phyloP scores from a whole-genome alignment of 768 basidiomycete species.

The Boletus coccyginus region DNA sequence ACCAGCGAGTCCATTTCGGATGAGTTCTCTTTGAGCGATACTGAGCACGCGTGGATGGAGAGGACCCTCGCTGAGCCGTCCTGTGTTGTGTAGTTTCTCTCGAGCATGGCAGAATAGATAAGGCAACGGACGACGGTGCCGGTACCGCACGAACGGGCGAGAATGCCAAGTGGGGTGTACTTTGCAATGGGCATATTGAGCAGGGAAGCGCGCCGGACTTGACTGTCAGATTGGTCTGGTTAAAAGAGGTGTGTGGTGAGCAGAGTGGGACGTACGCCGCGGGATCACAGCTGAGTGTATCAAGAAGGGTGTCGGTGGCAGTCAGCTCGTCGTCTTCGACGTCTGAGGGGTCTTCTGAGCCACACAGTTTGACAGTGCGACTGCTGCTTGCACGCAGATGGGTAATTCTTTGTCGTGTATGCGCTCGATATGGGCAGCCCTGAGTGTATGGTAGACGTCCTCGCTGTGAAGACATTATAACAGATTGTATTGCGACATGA shows the following conservation, averaged over 20 bases:
- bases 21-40: no score
- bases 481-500: no score
- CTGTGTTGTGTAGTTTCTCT: no score
- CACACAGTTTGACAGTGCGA: constrained; percentile 77
- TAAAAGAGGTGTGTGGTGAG: background rate
- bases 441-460: constrained; percentile 65
- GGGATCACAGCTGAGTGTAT: constrained; percentile 67
- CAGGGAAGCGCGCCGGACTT: constrained; percentile 80
- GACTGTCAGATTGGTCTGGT: constrained; percentile 42
- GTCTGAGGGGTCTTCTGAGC: constrained; percentile 60
- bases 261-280: constrained; percentile 57
- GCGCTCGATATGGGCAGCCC: constrained; percentile 64
- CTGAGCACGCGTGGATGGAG: no score
- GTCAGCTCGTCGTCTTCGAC: constrained; percentile 44
- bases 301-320: constrained; percentile 58
- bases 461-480: constrained; percentile 47
- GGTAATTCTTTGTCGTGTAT: constrained; percentile 71
- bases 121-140: no score
- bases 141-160: no score
- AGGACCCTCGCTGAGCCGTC: no score
- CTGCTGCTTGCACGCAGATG: constrained; percentile 76
- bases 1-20: no score
- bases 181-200: no score
- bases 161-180: no score
- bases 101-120: no score